These are phyloP conservation scores for Aspergillus funiculosus DNA, from an alignment of 495 filamentous ascomycete genomes.

Conservation along the genomic window DNA sequence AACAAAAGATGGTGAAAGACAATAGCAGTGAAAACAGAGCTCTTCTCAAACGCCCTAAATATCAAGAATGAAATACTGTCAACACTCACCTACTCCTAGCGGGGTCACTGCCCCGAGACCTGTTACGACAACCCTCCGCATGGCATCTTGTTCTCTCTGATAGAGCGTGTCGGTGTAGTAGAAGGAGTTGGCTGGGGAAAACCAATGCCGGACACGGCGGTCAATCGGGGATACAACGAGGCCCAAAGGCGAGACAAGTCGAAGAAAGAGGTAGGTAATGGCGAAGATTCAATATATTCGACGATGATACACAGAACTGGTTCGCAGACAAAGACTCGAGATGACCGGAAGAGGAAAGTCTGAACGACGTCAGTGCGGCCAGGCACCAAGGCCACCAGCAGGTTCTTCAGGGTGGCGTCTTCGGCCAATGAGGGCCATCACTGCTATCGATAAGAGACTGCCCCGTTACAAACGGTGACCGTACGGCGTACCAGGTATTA, in stretches of 20 bases:
- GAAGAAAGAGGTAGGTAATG: background rate
- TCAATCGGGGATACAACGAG: background rate
- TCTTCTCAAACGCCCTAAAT: too few relatives aligned
- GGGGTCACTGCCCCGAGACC: conserved; percentile 91
- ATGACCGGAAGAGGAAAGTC: conserved; percentile 43
- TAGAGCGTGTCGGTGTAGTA: background rate
- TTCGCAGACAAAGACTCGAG: conserved; percentile 13
- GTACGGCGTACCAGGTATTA: conserved; percentile 1
- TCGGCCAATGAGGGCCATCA: background rate
- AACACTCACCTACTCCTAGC: conserved; percentile 65
- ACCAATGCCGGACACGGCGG: background rate
- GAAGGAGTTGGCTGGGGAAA: background rate
- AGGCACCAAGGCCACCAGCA: conserved; percentile 18
- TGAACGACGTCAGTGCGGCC: conserved; percentile 32
- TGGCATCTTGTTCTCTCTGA: conserved; percentile 38
- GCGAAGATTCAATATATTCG: background rate
- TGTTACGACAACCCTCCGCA: conserved; percentile 94
- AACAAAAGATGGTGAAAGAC: background rate
- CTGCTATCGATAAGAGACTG: conserved; percentile 19
- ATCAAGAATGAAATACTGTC: background rate
- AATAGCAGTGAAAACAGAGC: too few relatives aligned
- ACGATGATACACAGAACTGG: conserved; percentile 10
- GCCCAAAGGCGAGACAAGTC: conserved; percentile 1
- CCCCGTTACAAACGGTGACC: conserved; percentile 2
- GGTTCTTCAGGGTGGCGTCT: background rate